Evolutionary conservation across 129 eudicot genomes (phyloP).

Genomic region (Glebionis coronaria): DNA sequence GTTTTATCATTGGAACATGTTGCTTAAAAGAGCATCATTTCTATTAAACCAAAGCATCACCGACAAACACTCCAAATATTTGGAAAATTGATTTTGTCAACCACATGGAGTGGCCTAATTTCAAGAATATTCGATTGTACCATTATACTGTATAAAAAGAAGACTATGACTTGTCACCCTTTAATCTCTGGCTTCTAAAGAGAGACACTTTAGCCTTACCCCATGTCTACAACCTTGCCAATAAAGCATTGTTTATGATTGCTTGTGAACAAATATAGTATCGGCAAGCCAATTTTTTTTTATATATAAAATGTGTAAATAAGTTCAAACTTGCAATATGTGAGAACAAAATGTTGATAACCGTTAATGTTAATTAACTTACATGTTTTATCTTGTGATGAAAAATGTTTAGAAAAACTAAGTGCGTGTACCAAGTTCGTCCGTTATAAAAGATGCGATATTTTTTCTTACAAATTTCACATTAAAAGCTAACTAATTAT

Average conservation of each 20-base stretch:
- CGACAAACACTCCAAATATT: constrained; percentile 2
- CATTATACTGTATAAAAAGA: constrained; percentile 14
- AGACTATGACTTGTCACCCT: constrained; percentile 29
- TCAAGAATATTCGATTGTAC: constrained; percentile 28
- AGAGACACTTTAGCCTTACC: constrained; percentile 10
- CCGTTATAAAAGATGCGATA: too few relatives aligned
- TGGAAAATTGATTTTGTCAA: constrained; percentile 6
- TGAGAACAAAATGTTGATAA: too few relatives aligned
- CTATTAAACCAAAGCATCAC: background rate
- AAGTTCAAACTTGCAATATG: too few relatives aligned
- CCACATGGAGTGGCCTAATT: constrained; percentile 15
- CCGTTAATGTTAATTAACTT: too few relatives aligned
- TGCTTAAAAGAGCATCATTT: background rate
- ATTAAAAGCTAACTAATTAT: too few relatives aligned
- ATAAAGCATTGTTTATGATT: constrained; percentile 1
- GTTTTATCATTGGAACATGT: background rate
- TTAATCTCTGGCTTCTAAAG: constrained; percentile 13
- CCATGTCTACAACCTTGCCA: background rate
- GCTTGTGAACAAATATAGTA: background rate
- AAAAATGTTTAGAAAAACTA: too few relatives aligned
- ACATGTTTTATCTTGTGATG: too few relatives aligned
- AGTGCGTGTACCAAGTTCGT: too few relatives aligned
- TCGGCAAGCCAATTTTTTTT: too few relatives aligned
- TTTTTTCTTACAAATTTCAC: too few relatives aligned
- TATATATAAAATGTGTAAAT: background rate